These are phyloP conservation scores for Galeopsis tetrahit DNA, from an alignment of 257 asterid genomes.

Conservation along the genomic window DNA sequence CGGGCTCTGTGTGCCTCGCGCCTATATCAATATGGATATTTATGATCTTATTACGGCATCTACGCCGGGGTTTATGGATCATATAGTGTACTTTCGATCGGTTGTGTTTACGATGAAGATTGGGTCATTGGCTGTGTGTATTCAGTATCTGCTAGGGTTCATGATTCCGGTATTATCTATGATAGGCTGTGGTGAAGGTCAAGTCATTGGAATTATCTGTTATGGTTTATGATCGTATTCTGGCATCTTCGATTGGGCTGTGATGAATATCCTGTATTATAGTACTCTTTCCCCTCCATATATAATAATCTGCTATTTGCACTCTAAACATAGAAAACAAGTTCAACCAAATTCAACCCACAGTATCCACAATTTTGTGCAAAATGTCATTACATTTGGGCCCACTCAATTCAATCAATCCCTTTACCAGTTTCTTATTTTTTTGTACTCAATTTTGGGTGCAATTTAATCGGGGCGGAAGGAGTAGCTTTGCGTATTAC, in stretches of 20 bases:
- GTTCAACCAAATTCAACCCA: too few species aligned
- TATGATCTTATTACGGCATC: not conserved
- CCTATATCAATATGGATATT: not conserved
- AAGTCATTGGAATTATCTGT: not conserved
- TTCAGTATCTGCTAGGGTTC: not conserved
- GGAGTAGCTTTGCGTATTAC: not conserved
- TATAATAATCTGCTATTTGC: too few species aligned
- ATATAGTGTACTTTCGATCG: too few species aligned
- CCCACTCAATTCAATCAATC: too few species aligned
- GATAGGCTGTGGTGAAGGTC: not conserved
- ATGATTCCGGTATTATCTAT: not conserved
- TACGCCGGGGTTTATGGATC: not conserved
- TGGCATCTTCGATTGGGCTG: not conserved
- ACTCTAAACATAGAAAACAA: too few species aligned
- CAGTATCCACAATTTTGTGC: too few species aligned
- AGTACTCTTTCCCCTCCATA: not conserved
- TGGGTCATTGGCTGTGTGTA: not conserved
- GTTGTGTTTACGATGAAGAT: not conserved
- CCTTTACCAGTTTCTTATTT: too few species aligned
- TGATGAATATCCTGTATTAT: not conserved
- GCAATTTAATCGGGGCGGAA: too few species aligned
- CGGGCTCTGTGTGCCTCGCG: not conserved
- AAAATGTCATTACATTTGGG: too few species aligned
- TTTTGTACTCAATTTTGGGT: too few species aligned
- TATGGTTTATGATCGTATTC: not conserved